A percentile compares a stretch with the other conserved stretches of the same genome.
These are phyloP conservation scores for Pythium dissotocum DNA, from an alignment of 352 stramenopile genomes.

Conservation along the genomic window DNA sequence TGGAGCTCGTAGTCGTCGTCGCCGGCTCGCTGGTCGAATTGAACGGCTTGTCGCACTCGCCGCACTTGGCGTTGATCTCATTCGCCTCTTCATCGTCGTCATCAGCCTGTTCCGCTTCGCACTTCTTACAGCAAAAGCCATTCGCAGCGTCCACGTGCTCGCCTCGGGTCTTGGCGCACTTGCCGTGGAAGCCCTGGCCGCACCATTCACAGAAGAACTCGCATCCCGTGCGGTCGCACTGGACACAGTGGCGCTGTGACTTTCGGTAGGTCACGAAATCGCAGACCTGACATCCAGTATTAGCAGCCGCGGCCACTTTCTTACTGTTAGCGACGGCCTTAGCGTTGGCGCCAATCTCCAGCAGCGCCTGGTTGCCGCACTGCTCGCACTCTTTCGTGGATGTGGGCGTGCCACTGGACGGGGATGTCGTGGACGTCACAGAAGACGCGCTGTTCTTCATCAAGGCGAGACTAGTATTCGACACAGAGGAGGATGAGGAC, in stretches of 20 bases:
- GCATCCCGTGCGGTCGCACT: slow-evolving; percentile 58
- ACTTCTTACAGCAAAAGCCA: slow-evolving; percentile 78
- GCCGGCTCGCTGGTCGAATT: slow-evolving; percentile 30
- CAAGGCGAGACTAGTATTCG: slow-evolving; percentile 6
- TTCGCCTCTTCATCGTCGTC: slow-evolving; percentile 50
- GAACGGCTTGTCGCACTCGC: slow-evolving; percentile 62
- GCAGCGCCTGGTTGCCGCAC: slow-evolving; percentile 37
- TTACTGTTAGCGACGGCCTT: slow-evolving; percentile 55
- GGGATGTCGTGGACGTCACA: slow-evolving; percentile 23
- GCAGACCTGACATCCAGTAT: slow-evolving; percentile 76
- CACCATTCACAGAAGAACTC: slow-evolving; percentile 88
- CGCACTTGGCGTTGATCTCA: slow-evolving; percentile 66
- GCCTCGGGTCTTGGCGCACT: slow-evolving; percentile 52
- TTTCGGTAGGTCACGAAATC: slow-evolving; percentile 77
- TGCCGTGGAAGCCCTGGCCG: slow-evolving; percentile 75
- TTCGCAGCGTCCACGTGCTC: slow-evolving; percentile 57
- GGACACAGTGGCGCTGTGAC: slow-evolving; percentile 62
- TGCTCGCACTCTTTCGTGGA: slow-evolving; percentile 56
- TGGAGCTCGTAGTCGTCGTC: slow-evolving; percentile 10
- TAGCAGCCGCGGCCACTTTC: slow-evolving; percentile 29
- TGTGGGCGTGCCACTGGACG: slow-evolving; percentile 34
- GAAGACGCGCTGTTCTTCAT: slow-evolving; percentile 26
- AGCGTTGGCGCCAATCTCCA: slow-evolving; percentile 37
- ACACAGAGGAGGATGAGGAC: slow-evolving; percentile 19
- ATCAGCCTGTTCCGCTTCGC: slow-evolving; percentile 65